Base-by-base conservation (phyloP, 1,284 basidiomycete species). In the Irpex sp. region DNA sequence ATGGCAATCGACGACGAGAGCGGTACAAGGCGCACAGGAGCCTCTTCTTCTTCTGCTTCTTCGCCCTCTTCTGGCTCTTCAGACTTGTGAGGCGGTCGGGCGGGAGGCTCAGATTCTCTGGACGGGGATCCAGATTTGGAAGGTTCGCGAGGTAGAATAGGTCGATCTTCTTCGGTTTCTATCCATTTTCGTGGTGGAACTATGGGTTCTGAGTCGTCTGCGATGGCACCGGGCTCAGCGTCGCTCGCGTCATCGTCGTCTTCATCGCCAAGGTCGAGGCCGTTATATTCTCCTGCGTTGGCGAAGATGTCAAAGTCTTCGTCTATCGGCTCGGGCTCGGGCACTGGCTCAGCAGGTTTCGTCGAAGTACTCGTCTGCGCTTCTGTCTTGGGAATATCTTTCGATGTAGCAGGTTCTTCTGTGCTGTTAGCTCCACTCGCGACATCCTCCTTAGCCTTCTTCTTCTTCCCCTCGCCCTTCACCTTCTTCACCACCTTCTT, bases 251-350 rank as follows among this genome's bases (percentile, higher is more conserved):
- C 65, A 9, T 61, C 62, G 39, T 78, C 77, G 26, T 84, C 85
- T 13, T 86, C 84, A 19, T 86, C 86, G 46, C 82, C 87, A 5
- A 84, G 71, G 56, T 83, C 82, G 13, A 91, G 70, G 1, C 90
- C 93, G 59, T 88, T 81, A 73, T 97, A 97, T 50, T 94, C 92
- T 6, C 90, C 94, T 1, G 85, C 93, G 58, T 81, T 94, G 0
- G 87, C 92, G 73, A 97, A 97, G 61, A 97, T 97, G 70, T 92
- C 85, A 61, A 89, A 79, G 61, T 90, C 82, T 17, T 85, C 83
- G 49, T 80, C 78, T 6, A 78, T 55, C 2, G 75, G 71, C 61
- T 79, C 78, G 6, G 74, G 71, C 61, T 79, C 78, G 6, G 74
- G 71, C 63, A 79, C 77, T 1, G 71, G 67, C 36, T 64, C 53